These are phyloP conservation scores for Geranium brycei DNA, from an alignment of 345 rosid species.

Conservation along the genomic window DNA sequence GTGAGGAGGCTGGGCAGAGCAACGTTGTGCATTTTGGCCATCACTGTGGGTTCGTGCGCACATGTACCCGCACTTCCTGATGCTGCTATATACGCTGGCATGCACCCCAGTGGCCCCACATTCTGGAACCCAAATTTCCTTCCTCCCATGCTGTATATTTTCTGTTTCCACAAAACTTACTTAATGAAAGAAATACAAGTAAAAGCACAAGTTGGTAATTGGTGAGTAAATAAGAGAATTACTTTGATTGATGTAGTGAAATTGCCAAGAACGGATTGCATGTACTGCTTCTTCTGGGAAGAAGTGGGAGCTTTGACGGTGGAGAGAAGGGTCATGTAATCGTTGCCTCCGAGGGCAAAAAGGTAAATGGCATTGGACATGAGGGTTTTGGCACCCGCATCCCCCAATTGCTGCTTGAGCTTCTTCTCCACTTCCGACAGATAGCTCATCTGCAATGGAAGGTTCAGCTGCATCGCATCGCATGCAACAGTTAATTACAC, in stretches of 20 bases:
- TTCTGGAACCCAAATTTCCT: not conserved
- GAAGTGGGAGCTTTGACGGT: not conserved
- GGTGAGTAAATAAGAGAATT: too few species aligned
- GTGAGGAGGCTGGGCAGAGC: not conserved
- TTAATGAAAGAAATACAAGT: too few species aligned
- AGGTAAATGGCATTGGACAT: slow-evolving; percentile 13
- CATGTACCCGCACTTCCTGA: not conserved
- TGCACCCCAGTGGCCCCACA: not conserved
- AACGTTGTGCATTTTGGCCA: not conserved
- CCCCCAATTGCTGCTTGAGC: slow-evolving; percentile 10
- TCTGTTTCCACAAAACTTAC: not conserved
- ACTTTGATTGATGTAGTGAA: not conserved
- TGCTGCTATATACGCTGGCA: not conserved
- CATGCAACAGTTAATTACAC: not conserved
- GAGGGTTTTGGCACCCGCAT: slow-evolving; percentile 6
- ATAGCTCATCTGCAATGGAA: slow-evolving; percentile 10
- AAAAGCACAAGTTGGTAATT: too few species aligned
- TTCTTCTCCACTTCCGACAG: slow-evolving; percentile 13
- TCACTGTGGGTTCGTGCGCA: not conserved
- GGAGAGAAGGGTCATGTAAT: slow-evolving; percentile 2
- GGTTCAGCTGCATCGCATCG: slow-evolving; percentile 10
- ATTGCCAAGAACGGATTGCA: slow-evolving; percentile 2
- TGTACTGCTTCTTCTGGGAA: not conserved
- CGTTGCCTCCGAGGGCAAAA: slow-evolving; percentile 17
- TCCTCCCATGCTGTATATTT: not conserved